Conservation (phyloP, 2,329 filamentous ascomycete genomes). For the Aspergillus tanneri region DNA sequence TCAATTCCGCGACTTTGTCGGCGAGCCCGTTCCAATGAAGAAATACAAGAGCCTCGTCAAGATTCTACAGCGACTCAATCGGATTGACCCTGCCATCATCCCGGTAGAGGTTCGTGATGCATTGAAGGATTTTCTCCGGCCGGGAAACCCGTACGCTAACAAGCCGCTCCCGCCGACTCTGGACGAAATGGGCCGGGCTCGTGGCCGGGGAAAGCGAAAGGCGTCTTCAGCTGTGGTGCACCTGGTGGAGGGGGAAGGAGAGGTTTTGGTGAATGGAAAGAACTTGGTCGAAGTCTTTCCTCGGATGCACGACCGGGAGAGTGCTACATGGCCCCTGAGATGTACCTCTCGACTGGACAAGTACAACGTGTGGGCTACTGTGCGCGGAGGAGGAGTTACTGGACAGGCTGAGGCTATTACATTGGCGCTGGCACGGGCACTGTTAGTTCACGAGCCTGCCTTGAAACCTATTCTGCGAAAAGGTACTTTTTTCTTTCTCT, state of each 20-base stretch:
- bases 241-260: constrained; percentile 88
- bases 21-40: constrained; percentile 70
- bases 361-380: constrained; percentile 91
- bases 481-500: constrained; percentile 63
- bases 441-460: constrained; percentile 87
- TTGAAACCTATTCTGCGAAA: constrained; percentile 82
- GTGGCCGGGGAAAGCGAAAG: constrained; percentile 84
- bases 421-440: constrained; percentile 80
- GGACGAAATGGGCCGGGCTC: constrained; percentile 74
- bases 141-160: constrained; percentile 69
- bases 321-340: constrained; percentile 86
- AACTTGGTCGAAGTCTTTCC: constrained; percentile 78
- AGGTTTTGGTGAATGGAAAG: constrained; percentile 87
- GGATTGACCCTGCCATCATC: constrained; percentile 76
- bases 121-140: constrained; percentile 69
- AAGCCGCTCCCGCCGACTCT: constrained; percentile 61
- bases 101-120: constrained; percentile 66
- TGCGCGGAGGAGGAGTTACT: constrained; percentile 83
- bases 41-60: constrained; percentile 76
- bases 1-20: constrained; percentile 70
- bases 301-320: constrained; percentile 89
- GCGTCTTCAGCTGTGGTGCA: constrained; percentile 79
- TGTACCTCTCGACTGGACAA: constrained; percentile 82
- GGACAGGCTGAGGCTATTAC: constrained; percentile 95
- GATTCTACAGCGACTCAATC: constrained; percentile 76